A percentile compares a stretch with the other conserved stretches of the same genome.
Conservation (phyloP, 2,329 filamentous ascomycete genomes). For the Colletotrichum australisinense region DNA sequence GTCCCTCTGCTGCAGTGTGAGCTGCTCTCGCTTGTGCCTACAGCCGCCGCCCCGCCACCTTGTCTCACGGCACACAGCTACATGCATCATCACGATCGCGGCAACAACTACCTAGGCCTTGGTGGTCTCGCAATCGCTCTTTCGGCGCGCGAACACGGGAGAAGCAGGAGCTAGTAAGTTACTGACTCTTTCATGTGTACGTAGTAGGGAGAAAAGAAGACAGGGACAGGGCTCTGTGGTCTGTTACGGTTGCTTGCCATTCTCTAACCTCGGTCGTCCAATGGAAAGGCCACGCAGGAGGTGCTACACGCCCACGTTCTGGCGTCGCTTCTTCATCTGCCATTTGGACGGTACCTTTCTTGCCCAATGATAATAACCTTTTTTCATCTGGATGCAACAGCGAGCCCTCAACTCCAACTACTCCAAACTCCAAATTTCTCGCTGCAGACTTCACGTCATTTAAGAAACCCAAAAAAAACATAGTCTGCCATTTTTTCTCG, state of each 20-base stretch:
- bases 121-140: background rate
- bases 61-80: background rate
- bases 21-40: background rate
- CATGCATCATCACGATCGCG: background rate
- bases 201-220: background rate
- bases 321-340: slow-evolving; percentile 10
- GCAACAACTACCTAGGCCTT: background rate
- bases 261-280: background rate
- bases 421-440: slow-evolving; percentile 18
- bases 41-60: background rate
- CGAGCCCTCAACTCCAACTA: background rate
- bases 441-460: background rate
- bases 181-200: background rate
- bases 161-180: background rate
- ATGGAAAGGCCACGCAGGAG: slow-evolving; percentile 2
- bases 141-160: background rate
- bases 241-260: background rate
- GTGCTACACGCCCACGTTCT: background rate
- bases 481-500: background rate
- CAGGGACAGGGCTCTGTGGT: background rate
- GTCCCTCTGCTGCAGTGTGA: background rate
- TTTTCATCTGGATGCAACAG: slow-evolving; percentile 4
- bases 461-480: background rate
- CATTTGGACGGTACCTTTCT: background rate
- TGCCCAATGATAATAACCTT: background rate